Evolutionary conservation across 2,329 filamentous ascomycete species (phyloP).

Genomic region (Acephala macrosclerotiorum): DNA sequence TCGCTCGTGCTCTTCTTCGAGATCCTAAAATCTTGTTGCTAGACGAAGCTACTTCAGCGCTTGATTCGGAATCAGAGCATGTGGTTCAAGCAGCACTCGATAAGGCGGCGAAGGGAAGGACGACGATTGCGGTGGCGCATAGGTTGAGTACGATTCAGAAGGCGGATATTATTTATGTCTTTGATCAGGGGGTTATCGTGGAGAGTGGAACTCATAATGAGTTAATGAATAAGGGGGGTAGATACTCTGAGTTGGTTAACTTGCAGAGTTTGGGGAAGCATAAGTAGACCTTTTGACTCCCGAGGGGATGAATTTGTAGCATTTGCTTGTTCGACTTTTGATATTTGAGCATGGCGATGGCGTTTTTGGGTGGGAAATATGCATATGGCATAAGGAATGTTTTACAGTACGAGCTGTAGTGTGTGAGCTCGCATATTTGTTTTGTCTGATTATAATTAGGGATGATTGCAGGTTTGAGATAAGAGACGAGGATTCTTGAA

Average conservation of each 20-base stretch:
- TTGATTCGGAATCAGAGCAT: slow-evolving; percentile 80
- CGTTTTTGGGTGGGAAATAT: background rate
- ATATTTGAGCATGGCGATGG: slow-evolving; percentile 5
- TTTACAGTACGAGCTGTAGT: too few relatives aligned
- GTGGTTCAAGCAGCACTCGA: slow-evolving; percentile 84
- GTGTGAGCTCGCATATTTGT: too few relatives aligned
- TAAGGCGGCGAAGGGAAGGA: slow-evolving; percentile 81
- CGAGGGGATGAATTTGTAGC: too few relatives aligned
- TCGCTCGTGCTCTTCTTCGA: slow-evolving; percentile 89
- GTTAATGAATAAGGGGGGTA: slow-evolving; percentile 72
- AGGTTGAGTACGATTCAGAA: slow-evolving; percentile 92
- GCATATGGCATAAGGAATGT: too few relatives aligned
- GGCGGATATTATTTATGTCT: slow-evolving; percentile 95
- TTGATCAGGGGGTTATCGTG: slow-evolving; percentile 86
- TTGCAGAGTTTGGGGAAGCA: slow-evolving; percentile 77
- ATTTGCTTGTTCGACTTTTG: background rate
- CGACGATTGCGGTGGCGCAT: slow-evolving; percentile 94
- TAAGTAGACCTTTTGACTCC: background rate
- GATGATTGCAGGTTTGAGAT: too few relatives aligned
- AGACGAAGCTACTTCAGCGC: slow-evolving; percentile 80
- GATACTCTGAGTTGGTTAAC: slow-evolving; percentile 82
- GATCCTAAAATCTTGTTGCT: slow-evolving; percentile 87
- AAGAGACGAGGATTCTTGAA: too few relatives aligned
- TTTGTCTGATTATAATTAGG: too few relatives aligned
- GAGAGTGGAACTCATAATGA: slow-evolving; percentile 84